Evolutionary conservation across 139 green algal species (phyloP).

Genomic region (Pedinophyceae sp.): DNA sequence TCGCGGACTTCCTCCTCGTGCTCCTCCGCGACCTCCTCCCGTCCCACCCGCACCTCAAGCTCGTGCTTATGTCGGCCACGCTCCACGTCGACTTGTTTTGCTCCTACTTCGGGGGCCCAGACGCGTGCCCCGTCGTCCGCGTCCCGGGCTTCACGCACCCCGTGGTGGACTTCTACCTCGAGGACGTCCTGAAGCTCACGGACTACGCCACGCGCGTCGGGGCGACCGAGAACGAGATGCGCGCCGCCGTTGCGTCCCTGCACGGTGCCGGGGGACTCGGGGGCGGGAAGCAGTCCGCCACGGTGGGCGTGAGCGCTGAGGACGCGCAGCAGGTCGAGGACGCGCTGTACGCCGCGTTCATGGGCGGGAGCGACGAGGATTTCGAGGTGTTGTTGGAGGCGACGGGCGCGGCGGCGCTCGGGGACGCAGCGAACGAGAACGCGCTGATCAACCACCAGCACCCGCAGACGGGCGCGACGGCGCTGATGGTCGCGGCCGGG

Average conservation of each 20-base stretch:
- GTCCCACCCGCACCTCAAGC: slow-evolving; percentile 35
- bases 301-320: too few species aligned
- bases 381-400: slow-evolving; percentile 28
- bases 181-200: slow-evolving; percentile 29
- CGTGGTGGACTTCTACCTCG: slow-evolving; percentile 26
- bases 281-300: too few species aligned
- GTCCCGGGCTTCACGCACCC: slow-evolving; percentile 36
- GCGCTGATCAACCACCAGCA: slow-evolving; percentile 18
- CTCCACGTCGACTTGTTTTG: slow-evolving; percentile 26
- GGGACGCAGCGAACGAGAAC: slow-evolving; percentile 8
- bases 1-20: slow-evolving; percentile 65
- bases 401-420: slow-evolving; percentile 21
- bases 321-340: slow-evolving; percentile 7
- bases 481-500: slow-evolving; percentile 57
- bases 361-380: slow-evolving; percentile 14
- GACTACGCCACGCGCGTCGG: slow-evolving; percentile 4
- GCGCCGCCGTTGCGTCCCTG: too few species aligned
- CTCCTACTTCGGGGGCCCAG: slow-evolving; percentile 46
- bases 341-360: slow-evolving; percentile 6
- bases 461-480: slow-evolving; percentile 33
- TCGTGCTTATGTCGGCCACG: slow-evolving; percentile 81
- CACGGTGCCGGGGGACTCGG: too few species aligned
- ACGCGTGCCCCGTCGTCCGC: slow-evolving; percentile 49
- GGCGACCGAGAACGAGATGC: not conserved
- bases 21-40: slow-evolving; percentile 36